phyloP scores from a whole-genome alignment of 345 rosid genomes.

The Eucalyptus tenuipes region DNA sequence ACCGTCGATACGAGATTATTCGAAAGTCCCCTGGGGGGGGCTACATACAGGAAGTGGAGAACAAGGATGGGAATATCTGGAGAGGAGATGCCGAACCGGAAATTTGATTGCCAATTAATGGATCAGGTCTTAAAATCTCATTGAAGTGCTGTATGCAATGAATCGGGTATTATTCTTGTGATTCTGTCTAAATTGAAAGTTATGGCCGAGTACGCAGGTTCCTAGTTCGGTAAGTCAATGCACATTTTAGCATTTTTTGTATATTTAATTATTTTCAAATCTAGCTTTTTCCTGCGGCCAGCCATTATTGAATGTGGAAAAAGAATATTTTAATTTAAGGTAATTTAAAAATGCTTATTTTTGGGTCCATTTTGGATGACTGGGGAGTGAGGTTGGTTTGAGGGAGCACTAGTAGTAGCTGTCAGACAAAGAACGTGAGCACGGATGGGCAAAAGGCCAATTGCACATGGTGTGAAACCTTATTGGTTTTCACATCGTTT shows the following conservation, averaged over 20 bases:
- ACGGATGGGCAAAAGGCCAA: not conserved
- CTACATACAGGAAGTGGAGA: not conserved
- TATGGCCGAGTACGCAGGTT: too few relatives aligned
- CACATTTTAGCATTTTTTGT: not conserved
- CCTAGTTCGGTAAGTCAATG: too few relatives aligned
- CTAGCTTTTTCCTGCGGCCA: not conserved
- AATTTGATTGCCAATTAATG: not conserved
- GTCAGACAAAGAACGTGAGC: not conserved
- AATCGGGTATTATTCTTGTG: not conserved
- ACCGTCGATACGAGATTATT: not conserved
- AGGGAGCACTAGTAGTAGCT: not conserved
- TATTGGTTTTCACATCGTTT: not conserved
- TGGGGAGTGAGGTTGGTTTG: not conserved
- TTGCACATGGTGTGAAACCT: not conserved
- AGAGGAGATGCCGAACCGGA: conserved; percentile 6
- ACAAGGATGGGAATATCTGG: conserved; percentile 10
- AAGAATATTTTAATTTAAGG: not conserved
- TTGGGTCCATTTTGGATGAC: not conserved
- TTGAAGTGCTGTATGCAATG: rapidly evolving
- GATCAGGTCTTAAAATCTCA: not conserved
- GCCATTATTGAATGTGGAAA: not conserved
- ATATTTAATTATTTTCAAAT: not conserved
- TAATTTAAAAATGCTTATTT: not conserved
- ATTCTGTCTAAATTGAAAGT: not conserved
- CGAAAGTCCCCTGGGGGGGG: not conserved